Evolutionary conservation across 345 rosid species (phyloP).

Genomic region (Cardamine chenopodiifolia): DNA sequence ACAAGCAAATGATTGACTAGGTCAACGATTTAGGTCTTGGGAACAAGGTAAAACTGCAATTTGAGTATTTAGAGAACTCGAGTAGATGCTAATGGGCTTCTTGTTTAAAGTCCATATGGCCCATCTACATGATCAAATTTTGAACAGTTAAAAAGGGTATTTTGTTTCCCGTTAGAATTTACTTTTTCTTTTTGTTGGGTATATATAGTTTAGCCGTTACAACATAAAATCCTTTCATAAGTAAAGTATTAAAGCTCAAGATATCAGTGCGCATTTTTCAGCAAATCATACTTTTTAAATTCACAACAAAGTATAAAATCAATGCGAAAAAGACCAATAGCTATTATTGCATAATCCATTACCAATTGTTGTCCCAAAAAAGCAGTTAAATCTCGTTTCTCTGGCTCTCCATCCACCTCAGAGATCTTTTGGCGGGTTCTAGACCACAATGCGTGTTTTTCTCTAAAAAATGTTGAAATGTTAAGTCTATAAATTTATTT

Average conservation of each 20-base stretch:
- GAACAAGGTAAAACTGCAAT: not conserved
- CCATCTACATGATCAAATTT: not conserved
- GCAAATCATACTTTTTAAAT: not conserved
- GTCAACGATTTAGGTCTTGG: constrained; percentile 2
- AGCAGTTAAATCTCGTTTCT: constrained; percentile 11
- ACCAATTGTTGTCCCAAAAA: constrained; percentile 12
- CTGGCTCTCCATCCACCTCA: constrained; percentile 9
- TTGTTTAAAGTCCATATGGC: not conserved
- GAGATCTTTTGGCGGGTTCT: constrained; percentile 3
- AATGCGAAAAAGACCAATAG: constrained; percentile 14
- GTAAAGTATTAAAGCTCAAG: not conserved
- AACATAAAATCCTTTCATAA: not conserved
- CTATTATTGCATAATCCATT: constrained; percentile 21
- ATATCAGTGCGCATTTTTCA: constrained; percentile 1
- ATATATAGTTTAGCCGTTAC: constrained; percentile 29
- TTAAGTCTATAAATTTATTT: no score
- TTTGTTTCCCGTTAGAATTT: not conserved
- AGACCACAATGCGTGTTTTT: constrained; percentile 26
- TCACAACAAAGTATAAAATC: constrained; percentile 5
- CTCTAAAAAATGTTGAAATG: not conserved
- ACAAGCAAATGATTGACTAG: constrained; percentile 17
- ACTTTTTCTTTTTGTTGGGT: not conserved
- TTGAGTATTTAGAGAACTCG: not conserved
- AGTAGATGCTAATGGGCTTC: constrained; percentile 15
- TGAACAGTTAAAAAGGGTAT: not conserved